Evolutionary conservation across 2,329 filamentous ascomycete species (phyloP).

Genomic region (Calonectria pteridis): DNA sequence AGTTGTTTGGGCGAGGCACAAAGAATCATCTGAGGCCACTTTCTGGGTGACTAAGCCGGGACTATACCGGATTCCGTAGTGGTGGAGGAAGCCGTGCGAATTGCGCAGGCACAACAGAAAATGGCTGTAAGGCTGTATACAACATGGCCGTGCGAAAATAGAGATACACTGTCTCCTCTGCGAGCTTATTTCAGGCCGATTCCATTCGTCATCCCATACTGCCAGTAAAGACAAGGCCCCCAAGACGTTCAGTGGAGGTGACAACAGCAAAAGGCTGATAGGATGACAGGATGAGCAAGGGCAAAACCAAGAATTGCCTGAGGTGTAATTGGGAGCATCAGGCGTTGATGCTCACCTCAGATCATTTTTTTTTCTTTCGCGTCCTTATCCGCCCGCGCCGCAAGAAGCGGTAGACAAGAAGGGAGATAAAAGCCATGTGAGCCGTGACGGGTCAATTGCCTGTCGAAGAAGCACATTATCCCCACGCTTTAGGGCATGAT

Average conservation of each 20-base stretch:
- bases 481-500: too few relatives aligned
- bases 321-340: constrained; percentile 10
- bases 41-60: constrained; percentile 50
- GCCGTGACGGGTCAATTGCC: neutral
- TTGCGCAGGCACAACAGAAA: constrained; percentile 28
- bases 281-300: constrained; percentile 8
- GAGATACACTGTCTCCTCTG: constrained; percentile 28
- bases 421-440: neutral
- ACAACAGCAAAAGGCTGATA: constrained; percentile 20
- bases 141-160: constrained; percentile 30
- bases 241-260: constrained; percentile 7
- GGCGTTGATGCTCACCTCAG: neutral
- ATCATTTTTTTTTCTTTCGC: neutral
- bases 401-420: neutral
- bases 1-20: constrained; percentile 43
- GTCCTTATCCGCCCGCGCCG: neutral
- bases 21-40: constrained; percentile 45
- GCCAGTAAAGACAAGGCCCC: constrained; percentile 19
- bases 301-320: constrained; percentile 9
- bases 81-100: constrained; percentile 45
- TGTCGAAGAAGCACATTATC: neutral
- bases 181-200: constrained; percentile 42
- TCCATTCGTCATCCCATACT: constrained; percentile 39
- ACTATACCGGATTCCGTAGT: constrained; percentile 42
- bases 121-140: neutral